Evolutionary conservation across 129 eudicot species (phyloP).

Genomic region (Glebionis coronaria): DNA sequence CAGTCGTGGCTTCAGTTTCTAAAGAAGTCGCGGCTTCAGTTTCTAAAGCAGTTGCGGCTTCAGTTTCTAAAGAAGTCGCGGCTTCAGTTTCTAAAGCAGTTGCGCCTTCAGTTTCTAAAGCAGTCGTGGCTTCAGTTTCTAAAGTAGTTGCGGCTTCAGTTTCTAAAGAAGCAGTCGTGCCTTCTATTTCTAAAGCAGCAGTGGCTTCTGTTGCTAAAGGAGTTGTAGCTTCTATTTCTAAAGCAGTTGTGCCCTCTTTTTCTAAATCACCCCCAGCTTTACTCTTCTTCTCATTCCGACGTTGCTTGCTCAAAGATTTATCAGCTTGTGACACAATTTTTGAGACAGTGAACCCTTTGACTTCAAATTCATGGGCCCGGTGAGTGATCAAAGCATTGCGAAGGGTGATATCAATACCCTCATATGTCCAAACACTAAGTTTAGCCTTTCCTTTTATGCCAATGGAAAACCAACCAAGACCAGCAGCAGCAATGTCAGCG

Average conservation of each 20-base stretch:
- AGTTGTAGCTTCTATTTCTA: not conserved
- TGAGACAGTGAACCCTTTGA: conserved; percentile 77
- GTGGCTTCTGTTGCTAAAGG: too few species aligned
- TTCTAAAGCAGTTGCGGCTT: too few species aligned
- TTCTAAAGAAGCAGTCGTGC: too few species aligned
- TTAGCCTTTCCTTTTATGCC: conserved; percentile 83
- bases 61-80: too few species aligned
- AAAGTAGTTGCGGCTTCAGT: too few species aligned
- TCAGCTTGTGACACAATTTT: conserved; percentile 80
- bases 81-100: too few species aligned
- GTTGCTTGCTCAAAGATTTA: conserved; percentile 46
- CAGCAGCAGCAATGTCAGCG: conserved; percentile 74
- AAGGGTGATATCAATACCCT: conserved; percentile 57
- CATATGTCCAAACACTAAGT: conserved; percentile 82
- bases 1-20: conserved; percentile 14
- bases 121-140: too few species aligned
- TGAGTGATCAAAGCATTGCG: conserved; percentile 72
- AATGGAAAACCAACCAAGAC: conserved; percentile 98
- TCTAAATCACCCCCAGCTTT: conserved; percentile 25
- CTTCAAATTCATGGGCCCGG: conserved; percentile 63
- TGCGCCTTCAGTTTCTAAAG: too few species aligned
- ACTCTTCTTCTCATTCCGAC: conserved; percentile 34
- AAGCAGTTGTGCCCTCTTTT: conserved; percentile 20
- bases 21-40: not conserved
- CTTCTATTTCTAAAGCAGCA: too few species aligned